Conservation (phyloP, 495 filamentous ascomycete genomes). For the Neurospora sublineolata region DNA sequence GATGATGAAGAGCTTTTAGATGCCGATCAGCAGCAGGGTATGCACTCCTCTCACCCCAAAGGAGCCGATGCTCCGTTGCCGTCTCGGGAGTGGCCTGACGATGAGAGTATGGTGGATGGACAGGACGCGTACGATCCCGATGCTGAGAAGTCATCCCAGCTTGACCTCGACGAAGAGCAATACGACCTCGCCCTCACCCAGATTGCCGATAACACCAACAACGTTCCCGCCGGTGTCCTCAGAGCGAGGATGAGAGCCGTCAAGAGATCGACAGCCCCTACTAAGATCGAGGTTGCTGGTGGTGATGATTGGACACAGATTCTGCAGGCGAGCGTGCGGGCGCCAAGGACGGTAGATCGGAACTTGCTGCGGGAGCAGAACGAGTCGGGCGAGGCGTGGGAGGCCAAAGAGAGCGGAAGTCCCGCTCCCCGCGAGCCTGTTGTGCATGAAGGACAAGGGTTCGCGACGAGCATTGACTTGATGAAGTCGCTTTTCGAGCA, state of each 20-base stretch:
- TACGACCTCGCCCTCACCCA: slow-evolving; percentile 27
- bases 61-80: slow-evolving; percentile 60
- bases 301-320: slow-evolving; percentile 79
- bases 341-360: slow-evolving; percentile 69
- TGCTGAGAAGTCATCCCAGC: slow-evolving; percentile 19
- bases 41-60: slow-evolving; percentile 83
- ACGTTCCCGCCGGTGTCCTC: slow-evolving; percentile 42
- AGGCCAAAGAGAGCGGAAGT: slow-evolving; percentile 24
- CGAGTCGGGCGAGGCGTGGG: slow-evolving; percentile 29
- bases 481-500: slow-evolving; percentile 81
- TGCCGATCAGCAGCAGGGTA: slow-evolving; percentile 51
- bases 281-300: slow-evolving; percentile 44
- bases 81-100: slow-evolving; percentile 45
- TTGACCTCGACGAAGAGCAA: slow-evolving; percentile 31
- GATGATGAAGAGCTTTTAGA: slow-evolving; percentile 32
- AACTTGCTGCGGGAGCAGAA: slow-evolving; percentile 37
- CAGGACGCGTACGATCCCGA: slow-evolving; percentile 43
- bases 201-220: slow-evolving; percentile 23
- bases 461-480: slow-evolving; percentile 73
- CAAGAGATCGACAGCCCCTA: slow-evolving; percentile 46
- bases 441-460: slow-evolving; percentile 43
- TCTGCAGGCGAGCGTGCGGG: slow-evolving; percentile 82
- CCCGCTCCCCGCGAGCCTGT: slow-evolving; percentile 22
- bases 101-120: slow-evolving; percentile 51
- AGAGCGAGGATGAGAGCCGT: slow-evolving; percentile 44